Evolutionary conservation across 768 basidiomycete genomes (phyloP).

Genomic region (Suillus subalutaceus): DNA sequence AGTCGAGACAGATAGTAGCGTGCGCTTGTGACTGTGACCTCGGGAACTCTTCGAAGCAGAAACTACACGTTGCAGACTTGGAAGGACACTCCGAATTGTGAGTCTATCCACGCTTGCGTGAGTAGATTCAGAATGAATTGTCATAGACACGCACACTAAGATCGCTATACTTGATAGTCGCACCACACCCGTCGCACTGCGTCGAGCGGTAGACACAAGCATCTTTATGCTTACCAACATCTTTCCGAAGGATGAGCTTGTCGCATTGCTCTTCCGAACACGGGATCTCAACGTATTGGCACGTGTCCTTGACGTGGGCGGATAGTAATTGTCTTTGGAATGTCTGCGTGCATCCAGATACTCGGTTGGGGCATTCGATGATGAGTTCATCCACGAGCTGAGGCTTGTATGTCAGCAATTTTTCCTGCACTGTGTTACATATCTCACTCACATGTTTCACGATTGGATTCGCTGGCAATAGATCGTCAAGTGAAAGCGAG

Average conservation of each 20-base stretch:
- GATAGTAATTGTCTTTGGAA: slow-evolving; percentile 70
- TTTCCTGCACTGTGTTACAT: slow-evolving; percentile 11
- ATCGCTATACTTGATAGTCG: slow-evolving; percentile 36
- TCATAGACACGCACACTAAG: slow-evolving; percentile 38
- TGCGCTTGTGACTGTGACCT: slow-evolving; percentile 41
- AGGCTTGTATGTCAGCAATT: slow-evolving; percentile 13
- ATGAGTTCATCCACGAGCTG: slow-evolving; percentile 84
- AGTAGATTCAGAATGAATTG: slow-evolving; percentile 10
- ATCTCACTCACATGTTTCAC: slow-evolving; percentile 53
- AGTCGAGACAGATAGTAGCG: slow-evolving; percentile 40
- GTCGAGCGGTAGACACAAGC: slow-evolving; percentile 39
- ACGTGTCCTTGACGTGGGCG: slow-evolving; percentile 62
- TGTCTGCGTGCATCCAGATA: slow-evolving; percentile 61
- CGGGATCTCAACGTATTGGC: slow-evolving; percentile 55
- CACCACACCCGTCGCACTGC: slow-evolving; percentile 43
- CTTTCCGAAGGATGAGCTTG: slow-evolving; percentile 47
- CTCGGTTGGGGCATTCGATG: slow-evolving; percentile 68
- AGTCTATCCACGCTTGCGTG: slow-evolving; percentile 28
- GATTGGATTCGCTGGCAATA: slow-evolving; percentile 71
- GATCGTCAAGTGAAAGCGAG: slow-evolving; percentile 56
- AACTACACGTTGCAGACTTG: slow-evolving; percentile 39
- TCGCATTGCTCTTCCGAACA: slow-evolving; percentile 54
- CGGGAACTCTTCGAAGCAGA: slow-evolving; percentile 41
- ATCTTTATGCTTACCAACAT: slow-evolving; percentile 44
- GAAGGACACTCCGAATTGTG: slow-evolving; percentile 45